Base-by-base conservation (phyloP, 2,329 filamentous ascomycete genomes). In the Talaromyces sp. region DNA sequence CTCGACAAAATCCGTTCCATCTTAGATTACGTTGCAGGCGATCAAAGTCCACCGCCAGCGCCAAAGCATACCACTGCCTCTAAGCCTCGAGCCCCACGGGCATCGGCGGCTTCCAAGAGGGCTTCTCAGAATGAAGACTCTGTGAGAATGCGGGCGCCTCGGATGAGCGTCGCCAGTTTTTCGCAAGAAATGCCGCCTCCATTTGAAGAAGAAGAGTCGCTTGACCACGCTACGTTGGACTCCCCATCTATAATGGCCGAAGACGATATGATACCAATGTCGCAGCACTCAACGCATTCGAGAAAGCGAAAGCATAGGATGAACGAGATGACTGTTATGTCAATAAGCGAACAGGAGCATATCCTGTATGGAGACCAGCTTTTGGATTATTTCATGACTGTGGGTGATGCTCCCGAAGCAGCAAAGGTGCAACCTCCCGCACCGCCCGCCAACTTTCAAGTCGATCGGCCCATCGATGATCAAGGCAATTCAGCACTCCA, bases 401-500 rank as follows among this genome's bases (percentile, higher is more conserved):
- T 92, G 66, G 89, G 91, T 64, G 89, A 93, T 74, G 88, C 89
- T 62, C 85, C 87, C 22, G 86, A 88, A 62, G 70, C 85, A 78
- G 68, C 86, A 81, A 70, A 75, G 28, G 72, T 79, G 28, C 75
- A 78, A 49, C 80, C 83, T n/a, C 93, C 92, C 1, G 86, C 91
- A 63, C 93, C 93, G 2, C 95, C 95, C 0, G 81, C 87, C 36
- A 89, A 92, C 72, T 96, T 96, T 69, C 88, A 96, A 71, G 88
- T 96, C 6, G 90, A 99, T 75, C 90, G 91, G 74, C 83, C 88
- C n/a, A 97, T 99, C 65, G 95, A 99, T 73, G 90, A 92, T 51
- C 92, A 96, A 69, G 88, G 89, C 10, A 93, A 98, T 71, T 96
- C 92, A 2, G 93, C 93, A 6, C 84, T 99, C 66, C 95, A 99